Evolutionary conservation across 2,329 filamentous ascomycete species (phyloP), one percentile per base, ranked within the genome.

Genomic region (Neonectria sp.): DNA sequence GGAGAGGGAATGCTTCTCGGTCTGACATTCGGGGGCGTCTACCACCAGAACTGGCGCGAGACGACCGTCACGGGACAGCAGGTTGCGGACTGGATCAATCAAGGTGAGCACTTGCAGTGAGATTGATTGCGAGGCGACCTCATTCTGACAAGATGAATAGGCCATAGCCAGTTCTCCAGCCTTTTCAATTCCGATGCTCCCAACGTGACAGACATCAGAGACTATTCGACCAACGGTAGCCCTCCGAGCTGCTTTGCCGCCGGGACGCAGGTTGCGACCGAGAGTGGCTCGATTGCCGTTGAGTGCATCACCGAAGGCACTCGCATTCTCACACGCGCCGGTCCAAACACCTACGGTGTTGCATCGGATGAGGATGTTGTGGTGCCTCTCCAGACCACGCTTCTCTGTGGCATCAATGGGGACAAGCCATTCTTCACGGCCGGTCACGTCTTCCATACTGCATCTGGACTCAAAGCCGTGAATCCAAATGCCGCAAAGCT

Each of bases 351-450:
- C 8, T 48, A 25, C 12, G 45, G 45, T 25, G 45, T 48, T 8
- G 21, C 6, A 6, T 25, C 21, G 2, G 45, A 48, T 12, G 45
- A 48, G 24, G 45, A 25, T 25, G 24, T 48, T 7, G 45, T 25
- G 24, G 24, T 25, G 21, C 45, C 45, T 6, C 21, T 25, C 45
- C 45, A 25, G 4, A 15, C 21, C 21, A 48, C 24, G 11, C 45
- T 48, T 27, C 24, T 25, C 6, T 46, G 43, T 13, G 45, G 45
- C 6, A 25, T 48, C 49, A 57, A 51, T 25, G 43, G 24, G 6
- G 55, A 7, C 51, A 55, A 56, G 43, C 24, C 63, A 6, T 67
- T 58, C 15, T 58, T 68, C 37, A 63, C 60, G 7, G 40, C 46
- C 3, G 57, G 37, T 17, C 64, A 59, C 6, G 33, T 35, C 1